These are phyloP conservation scores for Tolypocladium album DNA, from an alignment of 2,329 filamentous ascomycete genomes.

Conservation along the genomic window DNA sequence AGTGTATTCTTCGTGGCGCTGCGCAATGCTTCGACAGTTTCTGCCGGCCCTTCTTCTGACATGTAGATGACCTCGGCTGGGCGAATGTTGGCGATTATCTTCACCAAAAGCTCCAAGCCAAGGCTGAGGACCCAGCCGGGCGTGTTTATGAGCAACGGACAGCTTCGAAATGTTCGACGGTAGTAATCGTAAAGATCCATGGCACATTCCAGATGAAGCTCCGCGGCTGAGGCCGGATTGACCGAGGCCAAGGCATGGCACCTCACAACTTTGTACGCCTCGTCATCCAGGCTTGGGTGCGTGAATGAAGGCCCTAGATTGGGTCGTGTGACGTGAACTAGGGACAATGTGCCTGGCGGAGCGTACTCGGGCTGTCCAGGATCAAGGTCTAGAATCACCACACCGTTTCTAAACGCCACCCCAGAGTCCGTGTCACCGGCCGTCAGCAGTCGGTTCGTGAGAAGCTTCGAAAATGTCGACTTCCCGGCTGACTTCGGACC, in stretches of 20 bases:
- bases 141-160: conserved; percentile 61
- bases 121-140: conserved; percentile 65
- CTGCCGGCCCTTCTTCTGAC: conserved; percentile 49
- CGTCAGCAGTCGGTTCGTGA: conserved; percentile 58
- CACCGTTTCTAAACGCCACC: conserved; percentile 12
- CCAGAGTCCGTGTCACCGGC: conserved; percentile 7
- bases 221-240: conserved; percentile 54
- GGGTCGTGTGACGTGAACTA: conserved; percentile 48
- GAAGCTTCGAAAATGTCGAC: conserved; percentile 59
- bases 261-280: conserved; percentile 32
- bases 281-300: conserved; percentile 33
- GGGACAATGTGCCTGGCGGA: conserved; percentile 57
- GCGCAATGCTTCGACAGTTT: conserved; percentile 43
- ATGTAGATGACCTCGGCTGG: conserved; percentile 59
- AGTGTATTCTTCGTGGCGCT: conserved; percentile 32
- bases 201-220: conserved; percentile 55
- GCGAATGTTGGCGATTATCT: conserved; percentile 40
- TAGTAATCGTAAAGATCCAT: conserved; percentile 53
- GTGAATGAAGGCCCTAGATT: conserved; percentile 60
- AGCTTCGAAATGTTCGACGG: conserved; percentile 28
- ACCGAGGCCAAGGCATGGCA: conserved; percentile 57
- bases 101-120: conserved; percentile 52
- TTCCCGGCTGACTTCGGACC: conserved; percentile 67
- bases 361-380: conserved; percentile 69
- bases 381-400: conserved; percentile 64